Evolutionary conservation across 169 alveolate species (phyloP), one percentile per base, ranked within the genome.

Genomic region (Plasmodium reichenowi): DNA sequence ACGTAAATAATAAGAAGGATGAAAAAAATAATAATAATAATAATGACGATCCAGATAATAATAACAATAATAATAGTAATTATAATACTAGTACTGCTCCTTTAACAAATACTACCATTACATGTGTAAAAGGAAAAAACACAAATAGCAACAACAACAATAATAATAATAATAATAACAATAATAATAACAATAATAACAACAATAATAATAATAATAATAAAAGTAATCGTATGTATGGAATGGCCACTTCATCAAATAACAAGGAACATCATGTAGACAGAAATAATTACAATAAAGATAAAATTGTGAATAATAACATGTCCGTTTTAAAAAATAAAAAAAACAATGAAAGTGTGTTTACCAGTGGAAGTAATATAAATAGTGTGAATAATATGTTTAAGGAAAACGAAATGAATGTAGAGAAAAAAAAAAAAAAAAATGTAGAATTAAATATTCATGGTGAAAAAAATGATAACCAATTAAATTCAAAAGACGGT

Each of bases 371-470:
- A 3, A 43, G 47, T 26, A 74, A 74, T 38, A 12, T 63, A 32
- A 74, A 74, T 74, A 24, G 52, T 29, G 10, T 32, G 12, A 59
- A 59, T 48, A 56, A 54, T 56, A 10, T 24, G 12, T 22, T 59
- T 64, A 78, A 63, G 8, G 22, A 50, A 48, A 66, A 66, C 32
- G 89, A 66, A 15, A 78, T 64, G 32, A 64, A 78, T 72, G 78
- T 13, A 56, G 17, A 38, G 7, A 38, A 38, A 38, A 38, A 38
- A 38, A 38, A 38, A 38, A 38, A 38, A 38, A 38, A 38, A 38
- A 38, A 38, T 38, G 47, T 38, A 38, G 47, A 74, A 74, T 74
- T 74, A 62, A 43, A 62, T 74, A 38, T 38, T 7, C 17, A 74
- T 74, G 54, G 48, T 74, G 74, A 74, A 60, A 59, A 74, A 74